Evolutionary conservation across 371 early-diverging fungal genomes (phyloP).

Genomic region (Mortierella sp.): DNA sequence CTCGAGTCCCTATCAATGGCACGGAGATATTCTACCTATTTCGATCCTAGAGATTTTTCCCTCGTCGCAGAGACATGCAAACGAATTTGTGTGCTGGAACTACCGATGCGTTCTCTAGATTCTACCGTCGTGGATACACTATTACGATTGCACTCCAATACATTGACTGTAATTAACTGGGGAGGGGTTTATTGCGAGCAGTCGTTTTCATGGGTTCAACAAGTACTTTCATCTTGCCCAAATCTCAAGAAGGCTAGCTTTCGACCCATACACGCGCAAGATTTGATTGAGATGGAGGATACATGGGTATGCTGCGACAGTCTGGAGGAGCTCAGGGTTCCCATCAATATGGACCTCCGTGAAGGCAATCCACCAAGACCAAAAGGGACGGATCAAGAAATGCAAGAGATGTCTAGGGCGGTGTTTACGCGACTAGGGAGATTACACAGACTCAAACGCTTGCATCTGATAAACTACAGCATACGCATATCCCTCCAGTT

Average conservation of each 20-base stretch:
- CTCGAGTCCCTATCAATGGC: not conserved
- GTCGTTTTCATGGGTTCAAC: not conserved
- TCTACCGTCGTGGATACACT: not conserved
- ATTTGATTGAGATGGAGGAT: not conserved
- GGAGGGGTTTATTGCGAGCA: not conserved
- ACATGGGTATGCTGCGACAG: not conserved
- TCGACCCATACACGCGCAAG: not conserved
- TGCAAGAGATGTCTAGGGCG: not conserved
- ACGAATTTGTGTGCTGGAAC: not conserved
- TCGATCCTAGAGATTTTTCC: not conserved
- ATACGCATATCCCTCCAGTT: not conserved
- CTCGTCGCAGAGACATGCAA: not conserved
- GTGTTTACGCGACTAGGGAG: not conserved
- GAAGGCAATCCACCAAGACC: not conserved
- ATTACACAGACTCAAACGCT: not conserved
- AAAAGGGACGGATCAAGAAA: not conserved
- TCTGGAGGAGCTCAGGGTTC: not conserved
- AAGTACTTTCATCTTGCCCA: not conserved
- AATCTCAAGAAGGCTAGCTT: not conserved
- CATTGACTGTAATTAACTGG: not conserved
- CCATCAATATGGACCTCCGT: not conserved
- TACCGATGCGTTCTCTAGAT: not conserved
- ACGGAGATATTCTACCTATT: not conserved
- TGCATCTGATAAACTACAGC: not conserved
- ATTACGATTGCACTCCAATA: not conserved